These are phyloP conservation scores for Toxicodendron radicans DNA, from an alignment of 345 rosid genomes.

Conservation along the genomic window DNA sequence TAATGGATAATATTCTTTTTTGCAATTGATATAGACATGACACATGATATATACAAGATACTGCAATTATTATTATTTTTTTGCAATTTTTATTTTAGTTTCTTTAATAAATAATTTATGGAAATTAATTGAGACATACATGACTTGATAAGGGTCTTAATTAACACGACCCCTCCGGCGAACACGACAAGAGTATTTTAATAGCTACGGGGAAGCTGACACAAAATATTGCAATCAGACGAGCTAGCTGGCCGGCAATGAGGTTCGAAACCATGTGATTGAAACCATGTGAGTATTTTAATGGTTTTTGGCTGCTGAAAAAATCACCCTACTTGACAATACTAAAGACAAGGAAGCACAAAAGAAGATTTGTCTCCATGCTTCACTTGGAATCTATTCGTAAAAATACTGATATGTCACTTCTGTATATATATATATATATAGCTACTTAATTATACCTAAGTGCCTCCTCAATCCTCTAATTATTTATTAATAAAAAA, in stretches of 20 bases:
- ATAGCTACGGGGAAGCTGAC: neutral
- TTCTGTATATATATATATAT: too few species aligned
- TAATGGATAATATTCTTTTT: too few species aligned
- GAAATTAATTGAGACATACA: too few species aligned
- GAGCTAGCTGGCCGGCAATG: neutral
- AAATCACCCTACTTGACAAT: neutral
- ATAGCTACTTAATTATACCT: neutral
- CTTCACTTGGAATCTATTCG: conserved; percentile 19
- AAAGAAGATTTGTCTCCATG: conserved; percentile 1
- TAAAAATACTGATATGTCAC: neutral
- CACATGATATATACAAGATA: too few species aligned
- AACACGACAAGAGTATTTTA: neutral
- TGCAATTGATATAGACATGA: too few species aligned
- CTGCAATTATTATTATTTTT: too few species aligned
- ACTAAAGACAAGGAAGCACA: neutral
- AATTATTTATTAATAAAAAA: too few species aligned
- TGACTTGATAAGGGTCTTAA: too few species aligned
- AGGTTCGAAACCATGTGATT: conserved; percentile 13
- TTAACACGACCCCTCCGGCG: neutral
- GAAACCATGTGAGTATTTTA: neutral
- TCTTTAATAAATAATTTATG: too few species aligned
- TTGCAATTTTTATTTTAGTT: too few species aligned
- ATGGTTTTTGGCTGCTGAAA: conserved; percentile 6
- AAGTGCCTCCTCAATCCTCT: too few species aligned
- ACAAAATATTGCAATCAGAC: neutral